phyloP scores from a whole-genome alignment of 805 yeast species.

The Danielozyma ontarioensis region DNA sequence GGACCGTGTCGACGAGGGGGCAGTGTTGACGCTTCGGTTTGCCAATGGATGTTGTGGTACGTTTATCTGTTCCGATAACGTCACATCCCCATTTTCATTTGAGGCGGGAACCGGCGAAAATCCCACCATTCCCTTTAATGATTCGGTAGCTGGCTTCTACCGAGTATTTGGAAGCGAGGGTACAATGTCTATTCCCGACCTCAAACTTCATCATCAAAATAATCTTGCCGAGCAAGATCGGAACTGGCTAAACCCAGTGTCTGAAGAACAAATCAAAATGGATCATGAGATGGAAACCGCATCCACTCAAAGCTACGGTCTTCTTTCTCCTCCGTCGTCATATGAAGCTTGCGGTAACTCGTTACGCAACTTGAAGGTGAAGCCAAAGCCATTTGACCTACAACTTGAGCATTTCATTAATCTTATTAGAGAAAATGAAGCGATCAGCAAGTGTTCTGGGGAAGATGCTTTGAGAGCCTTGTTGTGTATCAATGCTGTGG shows the following conservation, averaged over 20 bases:
- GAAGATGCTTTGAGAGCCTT: slow-evolving; percentile 35
- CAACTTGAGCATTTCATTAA: slow-evolving; percentile 35
- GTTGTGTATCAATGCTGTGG: slow-evolving; percentile 32
- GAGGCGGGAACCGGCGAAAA: slow-evolving; percentile 38
- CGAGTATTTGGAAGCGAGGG: slow-evolving; percentile 35
- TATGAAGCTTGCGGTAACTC: background rate
- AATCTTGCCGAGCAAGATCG: slow-evolving; percentile 8
- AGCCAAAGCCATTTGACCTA: slow-evolving; percentile 28
- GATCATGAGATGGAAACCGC: slow-evolving; percentile 4
- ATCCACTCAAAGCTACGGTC: background rate
- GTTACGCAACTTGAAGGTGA: background rate
- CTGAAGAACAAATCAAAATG: slow-evolving; percentile 15
- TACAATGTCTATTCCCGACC: slow-evolving; percentile 33
- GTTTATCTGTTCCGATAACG: slow-evolving; percentile 34
- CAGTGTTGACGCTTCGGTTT: slow-evolving; percentile 27
- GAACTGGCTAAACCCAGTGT: slow-evolving; percentile 27
- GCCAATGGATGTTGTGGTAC: slow-evolving; percentile 30
- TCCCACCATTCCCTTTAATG: slow-evolving; percentile 29
- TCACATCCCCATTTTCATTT: slow-evolving; percentile 33
- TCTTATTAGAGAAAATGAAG: slow-evolving; percentile 22
- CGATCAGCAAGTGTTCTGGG: slow-evolving; percentile 26
- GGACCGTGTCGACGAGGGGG: slow-evolving; percentile 34
- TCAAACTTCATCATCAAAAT: slow-evolving; percentile 26
- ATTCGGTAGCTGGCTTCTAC: slow-evolving; percentile 26
- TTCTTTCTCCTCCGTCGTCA: background rate